Evolutionary conservation across 1,284 basidiomycete species (phyloP).

Genomic region (Trichosporon sp.): DNA sequence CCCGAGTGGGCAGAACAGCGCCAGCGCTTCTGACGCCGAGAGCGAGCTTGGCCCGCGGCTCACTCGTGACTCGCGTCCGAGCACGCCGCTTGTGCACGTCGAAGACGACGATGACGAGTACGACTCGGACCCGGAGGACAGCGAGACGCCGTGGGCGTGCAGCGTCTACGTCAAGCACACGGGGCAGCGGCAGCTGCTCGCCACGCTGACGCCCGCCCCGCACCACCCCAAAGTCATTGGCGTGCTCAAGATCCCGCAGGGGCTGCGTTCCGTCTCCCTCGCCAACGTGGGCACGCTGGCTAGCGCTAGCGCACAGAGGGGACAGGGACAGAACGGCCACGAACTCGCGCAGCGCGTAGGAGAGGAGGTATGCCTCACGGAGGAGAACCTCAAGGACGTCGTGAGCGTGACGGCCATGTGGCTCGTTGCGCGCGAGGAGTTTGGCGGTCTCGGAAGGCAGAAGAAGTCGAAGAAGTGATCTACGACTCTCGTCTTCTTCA

Average conservation of each 20-base stretch:
- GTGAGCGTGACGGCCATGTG: conserved; percentile 86
- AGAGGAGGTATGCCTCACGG: conserved; percentile 67
- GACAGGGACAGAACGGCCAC: conserved; percentile 6
- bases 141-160: conserved; percentile 93
- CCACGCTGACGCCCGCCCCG: conserved; percentile 83
- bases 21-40: conserved; percentile 9
- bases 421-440: conserved; percentile 87
- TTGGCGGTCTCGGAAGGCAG: conserved; percentile 83
- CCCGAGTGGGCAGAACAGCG: background rate
- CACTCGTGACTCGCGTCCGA: conserved; percentile 1
- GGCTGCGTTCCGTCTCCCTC: conserved; percentile 68
- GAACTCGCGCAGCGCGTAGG: conserved; percentile 36
- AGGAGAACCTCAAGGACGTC: conserved; percentile 93
- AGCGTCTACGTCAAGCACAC: conserved; percentile 56
- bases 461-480: conserved; percentile 47
- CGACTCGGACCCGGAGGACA: conserved; percentile 89
- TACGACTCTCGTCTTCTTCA: background rate
- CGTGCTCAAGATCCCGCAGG: conserved; percentile 84
- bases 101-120: conserved; percentile 38
- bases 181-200: conserved; percentile 56
- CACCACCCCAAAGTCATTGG: conserved; percentile 95
- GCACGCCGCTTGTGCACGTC: background rate
- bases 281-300: conserved; percentile 3
- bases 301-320: conserved; percentile 5
- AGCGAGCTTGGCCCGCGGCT: background rate